phyloP scores from a whole-genome alignment of 768 basidiomycete genomes.

The Phlebiopsis flavidoalba region DNA sequence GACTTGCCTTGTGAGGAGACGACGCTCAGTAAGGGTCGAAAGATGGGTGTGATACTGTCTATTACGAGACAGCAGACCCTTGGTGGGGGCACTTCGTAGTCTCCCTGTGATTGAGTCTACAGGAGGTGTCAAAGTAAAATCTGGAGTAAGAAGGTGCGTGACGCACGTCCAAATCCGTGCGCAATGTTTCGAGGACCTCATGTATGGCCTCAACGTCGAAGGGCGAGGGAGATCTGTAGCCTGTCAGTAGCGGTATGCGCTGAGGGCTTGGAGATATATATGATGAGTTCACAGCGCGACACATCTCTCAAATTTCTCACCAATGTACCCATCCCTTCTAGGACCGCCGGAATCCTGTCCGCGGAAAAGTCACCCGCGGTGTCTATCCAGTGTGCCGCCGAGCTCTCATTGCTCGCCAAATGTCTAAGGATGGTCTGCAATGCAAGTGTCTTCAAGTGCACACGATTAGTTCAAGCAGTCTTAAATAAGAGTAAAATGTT shows the following conservation, averaged over 20 bases:
- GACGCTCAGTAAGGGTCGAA: conserved; percentile 58
- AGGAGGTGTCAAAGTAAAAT: not conserved
- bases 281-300: too few species aligned
- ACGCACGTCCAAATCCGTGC: conserved; percentile 26
- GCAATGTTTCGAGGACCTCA: conserved; percentile 42
- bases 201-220: conserved; percentile 55
- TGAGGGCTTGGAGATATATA: not conserved
- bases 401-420: conserved; percentile 33
- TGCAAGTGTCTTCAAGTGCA: conserved; percentile 44
- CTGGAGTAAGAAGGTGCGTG: not conserved
- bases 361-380: conserved; percentile 62
- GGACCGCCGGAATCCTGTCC: conserved; percentile 37
- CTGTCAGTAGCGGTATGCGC: conserved; percentile 40
- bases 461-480: not conserved
- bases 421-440: conserved; percentile 54
- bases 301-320: not conserved
- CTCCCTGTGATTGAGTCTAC: not conserved
- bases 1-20: conserved; percentile 54
- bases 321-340: conserved; percentile 12
- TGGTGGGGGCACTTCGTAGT: not conserved
- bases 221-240: conserved; percentile 51
- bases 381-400: conserved; percentile 64
- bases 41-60: conserved; percentile 59
- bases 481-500: conserved; percentile 15
- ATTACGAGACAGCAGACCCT: conserved; percentile 48